phyloP scores from a whole-genome alignment of 306 rosid species.

The Dalbergia cochinchinensis region DNA sequence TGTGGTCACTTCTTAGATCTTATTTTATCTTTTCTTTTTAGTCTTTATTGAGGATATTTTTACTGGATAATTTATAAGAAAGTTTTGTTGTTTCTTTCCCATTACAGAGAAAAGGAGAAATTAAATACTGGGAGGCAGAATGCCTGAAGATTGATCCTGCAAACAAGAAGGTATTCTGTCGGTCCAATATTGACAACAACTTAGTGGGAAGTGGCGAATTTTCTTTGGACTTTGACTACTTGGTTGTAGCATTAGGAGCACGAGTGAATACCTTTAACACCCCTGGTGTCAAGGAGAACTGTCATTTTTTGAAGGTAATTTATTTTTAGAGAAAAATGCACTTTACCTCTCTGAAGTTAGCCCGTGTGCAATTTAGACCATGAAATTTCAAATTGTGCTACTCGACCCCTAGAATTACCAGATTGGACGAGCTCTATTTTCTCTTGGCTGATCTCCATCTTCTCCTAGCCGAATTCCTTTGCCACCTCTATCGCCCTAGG shows the following conservation, averaged over 20 bases:
- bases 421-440: too few species aligned
- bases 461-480: too few species aligned
- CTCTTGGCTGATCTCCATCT: too few species aligned
- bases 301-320: slow-evolving; percentile 81
- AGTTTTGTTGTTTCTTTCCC: slow-evolving; percentile 27
- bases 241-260: slow-evolving; percentile 79
- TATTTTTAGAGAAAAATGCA: too few species aligned
- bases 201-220: slow-evolving; percentile 66
- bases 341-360: too few species aligned
- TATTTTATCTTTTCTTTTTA: background rate
- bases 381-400: too few species aligned
- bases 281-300: slow-evolving; percentile 79
- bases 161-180: slow-evolving; percentile 61
- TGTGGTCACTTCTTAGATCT: slow-evolving; percentile 14
- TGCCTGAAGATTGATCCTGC: slow-evolving; percentile 74
- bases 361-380: too few species aligned
- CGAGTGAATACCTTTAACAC: slow-evolving; percentile 82
- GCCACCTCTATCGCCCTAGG: too few species aligned
- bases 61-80: background rate
- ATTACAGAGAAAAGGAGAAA: slow-evolving; percentile 67
- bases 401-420: too few species aligned
- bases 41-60: background rate
- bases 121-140: slow-evolving; percentile 75
- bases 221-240: slow-evolving; percentile 72
- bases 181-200: slow-evolving; percentile 53